Evolutionary conservation across 83 land plant genomes (phyloP).

Genomic region (Thuja plicata): DNA sequence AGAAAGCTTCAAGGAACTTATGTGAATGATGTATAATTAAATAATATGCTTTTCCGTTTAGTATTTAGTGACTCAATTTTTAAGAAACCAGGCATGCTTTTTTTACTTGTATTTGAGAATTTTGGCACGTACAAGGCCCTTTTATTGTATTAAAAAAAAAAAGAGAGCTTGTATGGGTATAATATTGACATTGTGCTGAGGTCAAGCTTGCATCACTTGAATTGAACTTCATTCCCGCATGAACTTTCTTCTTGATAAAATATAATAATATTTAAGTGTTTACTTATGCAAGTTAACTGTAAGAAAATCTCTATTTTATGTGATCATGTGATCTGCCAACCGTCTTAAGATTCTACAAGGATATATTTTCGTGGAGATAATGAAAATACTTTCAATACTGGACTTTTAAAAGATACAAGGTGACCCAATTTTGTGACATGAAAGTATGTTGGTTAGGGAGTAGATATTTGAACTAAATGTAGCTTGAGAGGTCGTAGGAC

Average conservation of each 20-base stretch:
- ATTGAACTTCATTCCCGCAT: background rate
- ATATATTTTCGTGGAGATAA: background rate
- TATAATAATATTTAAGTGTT: background rate
- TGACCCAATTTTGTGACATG: background rate
- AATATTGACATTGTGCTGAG: background rate
- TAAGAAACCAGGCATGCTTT: background rate
- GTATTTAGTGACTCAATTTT: background rate
- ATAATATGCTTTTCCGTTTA: background rate
- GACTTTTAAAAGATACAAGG: background rate
- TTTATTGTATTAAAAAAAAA: background rate
- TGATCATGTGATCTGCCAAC: background rate
- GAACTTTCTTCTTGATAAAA: background rate
- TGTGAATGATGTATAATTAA: background rate
- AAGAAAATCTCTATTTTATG: background rate
- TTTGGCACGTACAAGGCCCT: background rate
- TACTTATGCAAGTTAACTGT: background rate
- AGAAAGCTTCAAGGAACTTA: background rate
- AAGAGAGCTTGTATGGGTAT: background rate
- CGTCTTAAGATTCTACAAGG: background rate
- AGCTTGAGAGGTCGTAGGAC: too few species aligned
- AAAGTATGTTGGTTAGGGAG: too few species aligned
- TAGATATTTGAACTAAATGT: too few species aligned
- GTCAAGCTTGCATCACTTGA: background rate
- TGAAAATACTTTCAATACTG: background rate
- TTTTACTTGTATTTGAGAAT: background rate